phyloP scores from a whole-genome alignment of 495 filamentous ascomycete species.

The Aspergillus heteromorphus region DNA sequence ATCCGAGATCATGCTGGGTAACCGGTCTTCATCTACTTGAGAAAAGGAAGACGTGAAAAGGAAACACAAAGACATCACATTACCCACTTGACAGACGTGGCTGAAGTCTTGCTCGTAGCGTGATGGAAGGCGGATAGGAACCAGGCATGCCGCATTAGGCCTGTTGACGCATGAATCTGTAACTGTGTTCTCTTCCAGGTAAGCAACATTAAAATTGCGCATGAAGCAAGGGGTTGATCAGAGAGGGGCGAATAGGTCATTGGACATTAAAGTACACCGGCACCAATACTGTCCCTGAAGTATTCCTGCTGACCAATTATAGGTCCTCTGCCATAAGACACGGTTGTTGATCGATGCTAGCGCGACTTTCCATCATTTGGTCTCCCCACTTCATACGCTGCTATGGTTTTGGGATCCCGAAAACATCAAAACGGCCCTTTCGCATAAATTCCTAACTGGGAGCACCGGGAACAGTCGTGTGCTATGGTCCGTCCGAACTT shows the following conservation, averaged over 20 bases:
- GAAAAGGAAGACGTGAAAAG: background rate
- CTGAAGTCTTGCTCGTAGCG: background rate
- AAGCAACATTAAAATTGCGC: too few species aligned
- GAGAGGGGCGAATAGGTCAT: too few species aligned
- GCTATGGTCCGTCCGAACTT: slow-evolving; percentile 44
- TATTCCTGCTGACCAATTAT: background rate
- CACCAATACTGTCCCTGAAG: too few species aligned
- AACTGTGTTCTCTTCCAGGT: too few species aligned
- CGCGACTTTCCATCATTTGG: background rate
- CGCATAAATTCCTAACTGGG: slow-evolving; percentile 66
- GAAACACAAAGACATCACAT: background rate
- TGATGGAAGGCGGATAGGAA: too few species aligned
- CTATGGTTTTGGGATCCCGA: slow-evolving; percentile 15
- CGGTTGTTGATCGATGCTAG: background rate
- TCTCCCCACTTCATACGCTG: background rate
- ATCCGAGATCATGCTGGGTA: background rate
- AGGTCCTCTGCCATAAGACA: background rate
- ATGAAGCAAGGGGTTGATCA: too few species aligned
- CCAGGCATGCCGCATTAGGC: too few species aligned
- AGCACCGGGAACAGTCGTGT: slow-evolving; percentile 50
- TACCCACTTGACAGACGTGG: background rate
- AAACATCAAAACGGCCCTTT: slow-evolving; percentile 51
- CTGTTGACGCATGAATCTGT: too few species aligned
- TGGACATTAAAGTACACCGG: too few species aligned
- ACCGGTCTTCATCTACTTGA: background rate